phyloP scores from a whole-genome alignment of 1,284 basidiomycete genomes.

The Ganoderma leucocontextum region DNA sequence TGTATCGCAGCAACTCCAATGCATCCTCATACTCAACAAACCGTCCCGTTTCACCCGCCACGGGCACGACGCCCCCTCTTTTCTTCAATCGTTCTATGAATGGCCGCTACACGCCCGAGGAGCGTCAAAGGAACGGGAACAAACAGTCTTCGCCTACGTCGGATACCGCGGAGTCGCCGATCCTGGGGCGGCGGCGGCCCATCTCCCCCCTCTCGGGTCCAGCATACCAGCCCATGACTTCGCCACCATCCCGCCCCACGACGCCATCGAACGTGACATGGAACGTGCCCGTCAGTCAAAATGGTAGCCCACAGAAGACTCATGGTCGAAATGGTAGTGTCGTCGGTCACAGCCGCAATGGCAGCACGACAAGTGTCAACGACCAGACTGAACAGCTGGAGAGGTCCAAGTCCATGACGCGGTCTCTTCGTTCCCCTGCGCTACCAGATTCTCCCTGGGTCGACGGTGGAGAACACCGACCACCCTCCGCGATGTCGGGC shows the following conservation, averaged over 20 bases:
- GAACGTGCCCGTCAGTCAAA: conserved; percentile 39
- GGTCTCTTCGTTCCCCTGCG: conserved; percentile 62
- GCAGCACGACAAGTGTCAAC: conserved; percentile 51
- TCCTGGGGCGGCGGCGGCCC: conserved; percentile 64
- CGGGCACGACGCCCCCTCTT: conserved; percentile 50
- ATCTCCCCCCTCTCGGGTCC: conserved; percentile 70
- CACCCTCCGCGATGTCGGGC: conserved; percentile 59
- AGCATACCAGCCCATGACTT: conserved; percentile 63
- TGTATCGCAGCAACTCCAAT: conserved; percentile 60
- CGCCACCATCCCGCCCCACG: conserved; percentile 39
- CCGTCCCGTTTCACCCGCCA: conserved; percentile 56
- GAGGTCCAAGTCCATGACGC: conserved; percentile 51
- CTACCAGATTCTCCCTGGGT: conserved; percentile 65
- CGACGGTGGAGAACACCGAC: conserved; percentile 52
- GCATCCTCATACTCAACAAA: conserved; percentile 53
- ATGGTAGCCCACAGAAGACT: conserved; percentile 32
- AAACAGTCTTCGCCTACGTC: conserved; percentile 34
- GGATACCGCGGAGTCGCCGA: conserved; percentile 55
- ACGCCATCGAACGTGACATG: conserved; percentile 82
- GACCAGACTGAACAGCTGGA: conserved; percentile 42
- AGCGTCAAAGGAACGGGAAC: conserved; percentile 43
- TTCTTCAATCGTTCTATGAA: conserved; percentile 68
- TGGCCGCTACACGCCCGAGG: conserved; percentile 68
- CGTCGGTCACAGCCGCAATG: conserved; percentile 62
- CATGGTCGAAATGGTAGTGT: conserved; percentile 44